A percentile compares a stretch with the other conserved stretches of the same genome.
phyloP scores from a whole-genome alignment of 805 yeast genomes.

The Middelhovenomyces tepae region DNA sequence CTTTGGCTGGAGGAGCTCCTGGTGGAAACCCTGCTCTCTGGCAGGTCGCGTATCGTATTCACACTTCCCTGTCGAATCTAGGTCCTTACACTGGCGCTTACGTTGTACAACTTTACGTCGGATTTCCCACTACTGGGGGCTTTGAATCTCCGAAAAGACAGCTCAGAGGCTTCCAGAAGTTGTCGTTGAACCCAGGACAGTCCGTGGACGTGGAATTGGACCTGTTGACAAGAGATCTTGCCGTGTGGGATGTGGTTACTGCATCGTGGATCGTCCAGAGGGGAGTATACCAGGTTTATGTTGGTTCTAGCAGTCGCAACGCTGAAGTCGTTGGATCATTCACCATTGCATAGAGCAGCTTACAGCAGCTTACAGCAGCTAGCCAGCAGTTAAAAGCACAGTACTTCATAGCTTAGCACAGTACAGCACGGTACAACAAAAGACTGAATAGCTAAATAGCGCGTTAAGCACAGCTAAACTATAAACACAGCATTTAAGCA shows the following conservation, averaged over 20 bases:
- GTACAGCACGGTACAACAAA: too few relatives aligned
- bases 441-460: too few relatives aligned
- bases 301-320: conserved; percentile 31
- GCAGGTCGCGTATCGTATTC: conserved; percentile 41
- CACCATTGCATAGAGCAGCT: not conserved
- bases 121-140: conserved; percentile 32
- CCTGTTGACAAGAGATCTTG: conserved; percentile 43
- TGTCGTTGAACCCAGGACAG: conserved; percentile 36
- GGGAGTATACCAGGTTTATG: conserved; percentile 44
- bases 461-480: too few relatives aligned
- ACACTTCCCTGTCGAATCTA: conserved; percentile 38
- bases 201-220: conserved; percentile 33
- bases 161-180: conserved; percentile 51
- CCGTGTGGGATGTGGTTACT: conserved; percentile 46
- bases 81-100: conserved; percentile 40
- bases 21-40: conserved; percentile 57
- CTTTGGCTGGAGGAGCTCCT: conserved; percentile 37
- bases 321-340: conserved; percentile 5
- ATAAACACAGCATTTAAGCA: too few relatives aligned
- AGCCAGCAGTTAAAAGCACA: too few relatives aligned
- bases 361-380: too few relatives aligned
- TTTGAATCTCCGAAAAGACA: conserved; percentile 45
- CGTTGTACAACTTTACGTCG: conserved; percentile 47
- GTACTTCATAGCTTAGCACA: too few relatives aligned
- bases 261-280: conserved; percentile 53